Evolutionary conservation across 306 rosid genomes (phyloP).

Genomic region (Cajanus cajan): DNA sequence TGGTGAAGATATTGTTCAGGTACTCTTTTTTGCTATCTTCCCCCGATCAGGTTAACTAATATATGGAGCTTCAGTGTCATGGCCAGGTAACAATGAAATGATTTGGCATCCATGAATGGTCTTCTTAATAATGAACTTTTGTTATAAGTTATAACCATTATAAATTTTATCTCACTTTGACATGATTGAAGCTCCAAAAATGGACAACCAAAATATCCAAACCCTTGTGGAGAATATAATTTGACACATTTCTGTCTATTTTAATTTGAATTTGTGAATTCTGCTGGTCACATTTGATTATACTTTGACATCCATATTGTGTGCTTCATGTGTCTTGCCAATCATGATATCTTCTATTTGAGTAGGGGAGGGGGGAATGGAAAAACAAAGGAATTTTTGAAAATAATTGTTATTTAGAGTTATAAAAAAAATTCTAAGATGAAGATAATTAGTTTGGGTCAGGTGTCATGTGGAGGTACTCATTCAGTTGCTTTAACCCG

Average conservation of each 20-base stretch:
- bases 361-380: background rate
- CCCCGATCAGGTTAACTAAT: background rate
- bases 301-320: no score
- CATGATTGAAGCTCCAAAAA: background rate
- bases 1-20: constrained; percentile 87
- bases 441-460: constrained; percentile 18
- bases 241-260: no score
- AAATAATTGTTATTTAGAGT: background rate
- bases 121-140: background rate
- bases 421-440: background rate
- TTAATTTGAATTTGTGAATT: no score
- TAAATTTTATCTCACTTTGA: background rate
- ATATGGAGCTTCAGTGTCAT: background rate
- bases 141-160: background rate
- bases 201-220: background rate
- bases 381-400: background rate
- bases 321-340: no score
- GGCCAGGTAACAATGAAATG: background rate
- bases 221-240: background rate
- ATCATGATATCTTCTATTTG: no score
- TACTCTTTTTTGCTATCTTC: no score
- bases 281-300: no score
- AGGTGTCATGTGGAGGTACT: constrained; percentile 99
- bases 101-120: background rate
- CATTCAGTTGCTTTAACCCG: no score